Percentiles rank a stretch among this genome's conserved stretches.
Evolutionary conservation across 345 rosid species (phyloP).

Genomic region (Durio zibethinus): DNA sequence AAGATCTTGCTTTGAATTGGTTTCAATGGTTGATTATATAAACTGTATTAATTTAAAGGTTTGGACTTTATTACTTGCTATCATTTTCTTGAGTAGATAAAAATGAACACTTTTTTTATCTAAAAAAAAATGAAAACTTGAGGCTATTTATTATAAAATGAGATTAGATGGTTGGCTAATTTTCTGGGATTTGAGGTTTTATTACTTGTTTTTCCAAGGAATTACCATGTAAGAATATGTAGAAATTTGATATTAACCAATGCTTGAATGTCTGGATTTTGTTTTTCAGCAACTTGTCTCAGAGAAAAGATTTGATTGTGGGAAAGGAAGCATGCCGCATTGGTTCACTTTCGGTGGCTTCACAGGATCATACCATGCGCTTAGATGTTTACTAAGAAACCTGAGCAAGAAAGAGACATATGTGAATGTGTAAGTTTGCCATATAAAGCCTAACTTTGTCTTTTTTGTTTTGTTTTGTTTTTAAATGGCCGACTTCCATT

Average conservation of each 20-base stretch:
- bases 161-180: neutral
- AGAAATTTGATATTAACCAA: neutral
- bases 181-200: constrained; percentile 1
- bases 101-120: neutral
- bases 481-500: neutral
- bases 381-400: constrained; percentile 84
- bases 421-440: constrained; percentile 60
- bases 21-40: neutral
- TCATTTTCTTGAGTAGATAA: neutral
- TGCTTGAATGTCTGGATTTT: constrained; percentile 12
- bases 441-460: neutral
- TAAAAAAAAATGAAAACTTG: neutral
- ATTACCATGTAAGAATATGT: neutral
- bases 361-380: constrained; percentile 90
- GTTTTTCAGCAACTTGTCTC: constrained; percentile 91
- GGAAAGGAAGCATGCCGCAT: constrained; percentile 97
- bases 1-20: neutral
- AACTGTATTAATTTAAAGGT: neutral
- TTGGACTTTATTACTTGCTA: neutral
- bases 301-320: constrained; percentile 95
- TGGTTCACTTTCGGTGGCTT: constrained; percentile 95
- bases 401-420: constrained; percentile 86
- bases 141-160: neutral
- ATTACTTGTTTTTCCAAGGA: neutral
- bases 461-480: neutral